Conservation (phyloP, 345 rosid species). For the Lepidium didymum region DNA sequence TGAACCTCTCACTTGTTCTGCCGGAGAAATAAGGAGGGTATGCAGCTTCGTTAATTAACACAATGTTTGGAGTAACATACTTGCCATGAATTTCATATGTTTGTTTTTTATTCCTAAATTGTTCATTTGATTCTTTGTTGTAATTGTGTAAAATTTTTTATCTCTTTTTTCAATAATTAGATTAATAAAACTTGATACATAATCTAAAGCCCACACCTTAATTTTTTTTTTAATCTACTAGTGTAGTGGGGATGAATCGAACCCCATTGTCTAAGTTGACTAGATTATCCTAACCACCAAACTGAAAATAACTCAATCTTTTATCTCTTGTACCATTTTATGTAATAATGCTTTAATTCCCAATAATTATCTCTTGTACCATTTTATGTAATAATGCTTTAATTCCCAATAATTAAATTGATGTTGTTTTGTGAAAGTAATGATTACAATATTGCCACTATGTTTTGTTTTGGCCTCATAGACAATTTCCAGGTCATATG, state of each 20-base stretch:
- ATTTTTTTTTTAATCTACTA: no score
- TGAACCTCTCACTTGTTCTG: slow-evolving; percentile 13
- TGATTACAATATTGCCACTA: neutral
- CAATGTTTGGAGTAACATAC: neutral
- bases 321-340: no score
- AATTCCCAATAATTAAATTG: neutral
- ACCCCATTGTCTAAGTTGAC: no score
- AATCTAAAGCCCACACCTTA: no score
- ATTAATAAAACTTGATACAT: no score
- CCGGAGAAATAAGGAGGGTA: slow-evolving; percentile 24
- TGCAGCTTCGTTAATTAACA: slow-evolving; percentile 28
- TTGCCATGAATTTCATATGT: neutral
- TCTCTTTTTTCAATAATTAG: no score
- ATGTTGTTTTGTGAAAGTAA: neutral
- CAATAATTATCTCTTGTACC: neutral
- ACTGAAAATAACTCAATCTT: no score
- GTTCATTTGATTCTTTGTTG: neutral
- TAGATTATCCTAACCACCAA: no score
- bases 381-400: neutral
- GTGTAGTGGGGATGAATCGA: no score
- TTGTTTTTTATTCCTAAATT: neutral
- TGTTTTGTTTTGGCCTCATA: no score
- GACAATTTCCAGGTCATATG: no score
- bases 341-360: no score
- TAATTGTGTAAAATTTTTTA: neutral